Base-by-base conservation (phyloP, 805 yeast species). In the Zygosaccharomyces rouxii region DNA sequence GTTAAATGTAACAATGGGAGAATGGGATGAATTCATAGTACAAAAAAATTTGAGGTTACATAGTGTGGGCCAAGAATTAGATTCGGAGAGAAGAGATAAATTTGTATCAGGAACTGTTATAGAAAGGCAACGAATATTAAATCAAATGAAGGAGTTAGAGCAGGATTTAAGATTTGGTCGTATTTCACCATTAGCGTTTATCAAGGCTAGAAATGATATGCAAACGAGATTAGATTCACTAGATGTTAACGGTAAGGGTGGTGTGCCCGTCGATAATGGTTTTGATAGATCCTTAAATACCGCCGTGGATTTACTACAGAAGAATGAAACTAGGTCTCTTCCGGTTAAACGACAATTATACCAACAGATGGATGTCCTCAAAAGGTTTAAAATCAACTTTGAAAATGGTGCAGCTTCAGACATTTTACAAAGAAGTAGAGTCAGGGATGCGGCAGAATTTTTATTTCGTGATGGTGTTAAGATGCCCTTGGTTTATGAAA, bases 401-500 rank as follows among this genome's bases (percentile, higher is more conserved):
- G 59, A 55, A 45, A 35, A n/a, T 14, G 60, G 58, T 4, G 41
- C 37, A 4, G 41, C 40, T 6, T 50, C 46, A 14, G 42, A 56
- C 7, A 14, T 45, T 7, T 30, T 47, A 16, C 25, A 45, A 37
- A 50, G 55, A 38, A 46, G 50, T 13, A 16, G 42, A 6, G 44
- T 51, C 39, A 54, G 56, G 44, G 65, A 62, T 26, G 52, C 63
- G 13, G 60, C 59, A 3, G 63, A 60, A 38, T 35, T 48, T 14
- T 50, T 62, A 16, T 62, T 57, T 33, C 39, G 48, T 6, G 61
- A 61, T 50, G 65, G 65, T 28, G 62, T 62, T 2, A 62, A 61
- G 38, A 62, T 62, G 64, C 67, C 67, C 1, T 28, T 53, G 11
- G 65, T 62, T 1, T 59, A 51, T 43, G 64, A 60, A 37, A 48